phyloP scores from a whole-genome alignment of 2,329 filamentous ascomycete species.

The Cytospora schulzeri region DNA sequence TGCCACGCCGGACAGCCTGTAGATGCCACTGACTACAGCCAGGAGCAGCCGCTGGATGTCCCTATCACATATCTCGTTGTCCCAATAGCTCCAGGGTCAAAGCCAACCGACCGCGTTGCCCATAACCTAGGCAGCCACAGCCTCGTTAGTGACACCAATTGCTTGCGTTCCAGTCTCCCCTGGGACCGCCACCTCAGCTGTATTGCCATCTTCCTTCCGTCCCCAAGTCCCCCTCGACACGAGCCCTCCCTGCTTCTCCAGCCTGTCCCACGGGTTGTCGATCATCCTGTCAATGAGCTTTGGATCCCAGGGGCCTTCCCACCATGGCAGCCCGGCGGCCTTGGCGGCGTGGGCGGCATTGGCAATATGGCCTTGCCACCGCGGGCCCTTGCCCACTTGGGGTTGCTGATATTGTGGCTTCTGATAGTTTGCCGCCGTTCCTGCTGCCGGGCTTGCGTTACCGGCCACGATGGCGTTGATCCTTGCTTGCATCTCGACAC shows the following conservation, averaged over 20 bases:
- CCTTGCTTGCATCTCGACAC: conserved; percentile 32
- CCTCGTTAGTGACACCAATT: background rate
- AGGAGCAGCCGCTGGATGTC: background rate
- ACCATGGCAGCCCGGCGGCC: conserved; percentile 51
- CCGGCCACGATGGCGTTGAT: conserved; percentile 34
- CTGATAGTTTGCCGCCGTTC: conserved; percentile 9
- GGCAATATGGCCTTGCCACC: conserved; percentile 4
- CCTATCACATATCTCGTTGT: background rate
- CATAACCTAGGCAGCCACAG: background rate
- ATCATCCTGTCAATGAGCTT: conserved; percentile 70
- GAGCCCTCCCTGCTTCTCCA: conserved; percentile 53
- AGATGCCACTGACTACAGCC: background rate
- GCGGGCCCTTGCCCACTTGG: background rate
- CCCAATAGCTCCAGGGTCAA: background rate
- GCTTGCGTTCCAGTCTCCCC: background rate
- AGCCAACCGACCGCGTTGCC: background rate
- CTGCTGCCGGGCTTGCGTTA: conserved; percentile 17
- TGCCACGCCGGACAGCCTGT: background rate
- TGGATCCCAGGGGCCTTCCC: conserved; percentile 68
- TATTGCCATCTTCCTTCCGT: conserved; percentile 31
- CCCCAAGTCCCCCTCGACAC: conserved; percentile 50
- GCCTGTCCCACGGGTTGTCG: conserved; percentile 69
- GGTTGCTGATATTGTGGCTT: conserved; percentile 15
- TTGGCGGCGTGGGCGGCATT: conserved; percentile 40
- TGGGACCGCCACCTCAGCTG: background rate